Base-by-base conservation (phyloP, 805 yeast genomes). In the Ogataea philodendri region DNA sequence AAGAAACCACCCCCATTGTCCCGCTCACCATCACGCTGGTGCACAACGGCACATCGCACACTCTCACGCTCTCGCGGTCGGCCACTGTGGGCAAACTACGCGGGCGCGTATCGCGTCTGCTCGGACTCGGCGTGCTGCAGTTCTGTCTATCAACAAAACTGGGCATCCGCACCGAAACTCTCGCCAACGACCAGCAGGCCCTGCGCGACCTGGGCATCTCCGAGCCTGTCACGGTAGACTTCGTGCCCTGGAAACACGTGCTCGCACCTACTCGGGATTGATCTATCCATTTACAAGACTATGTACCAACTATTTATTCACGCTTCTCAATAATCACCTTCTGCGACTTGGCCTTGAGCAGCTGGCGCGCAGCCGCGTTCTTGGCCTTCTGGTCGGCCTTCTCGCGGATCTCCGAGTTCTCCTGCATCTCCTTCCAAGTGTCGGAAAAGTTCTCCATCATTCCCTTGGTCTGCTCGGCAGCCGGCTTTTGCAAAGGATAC, bases 401-500 rank as follows among this genome's bases (percentile, higher is more conserved):
- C 9, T 45, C 48, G 37, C 54, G 53, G 11, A 54, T 41, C 15
- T 46, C 49, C 21, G 49, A 38, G 35, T 54, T 55, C 22, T 51
- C 47, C 42, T 60, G 51, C 55, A 55, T 49, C 29, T 55, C 61
- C 15, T 52, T 48, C 57, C 59, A 58, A 7, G 53, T 51, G 15
- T 57, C 56, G 16, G 48, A 48, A 34, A 62, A 43, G 29, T 51
- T 55, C 22, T 57, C 61, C 30, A 56, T 44, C 45, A 60, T 45
- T 24, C 63, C 60, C 38, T 50, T 41, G n/a, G 48, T 37, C 9
- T 52, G 53, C 17, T 59, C 53, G 15, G 55, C 52, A 10, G 50
- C 38, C n/a, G 53, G 51, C 18, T 51, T 53, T 21, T 74, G 72
- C 15, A 82, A 72, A 26, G 75, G 70, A 25, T 75, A 76, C 45